Evolutionary conservation across 345 rosid species (phyloP), one percentile per base, ranked within the genome.

Genomic region (Odontarrhena argentea): DNA sequence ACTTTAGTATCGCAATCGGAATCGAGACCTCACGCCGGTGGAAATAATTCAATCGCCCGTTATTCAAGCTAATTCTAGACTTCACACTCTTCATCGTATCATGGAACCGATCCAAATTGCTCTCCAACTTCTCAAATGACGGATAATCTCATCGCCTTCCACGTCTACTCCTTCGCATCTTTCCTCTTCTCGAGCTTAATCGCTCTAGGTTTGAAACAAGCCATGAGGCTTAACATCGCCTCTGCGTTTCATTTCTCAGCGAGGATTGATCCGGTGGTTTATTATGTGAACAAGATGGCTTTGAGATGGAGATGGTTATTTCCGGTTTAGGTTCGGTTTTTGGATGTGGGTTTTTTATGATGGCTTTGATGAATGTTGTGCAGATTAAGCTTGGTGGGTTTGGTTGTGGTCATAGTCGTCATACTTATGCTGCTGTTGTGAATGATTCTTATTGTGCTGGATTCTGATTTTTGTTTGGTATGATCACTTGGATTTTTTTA

Each of bases 21-120:
- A 47, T 79, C 91, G 76, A 87, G 77, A 67, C 88, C 86, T 0
- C 93, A 94, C 15, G 93, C 96, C 14, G 77, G 81, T 3, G 99
- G 99, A 3, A 97, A 94, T 69, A 91, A 81, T 73, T 94, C 99
- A 67, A 94, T 94, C 63, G 97, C 97, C 7, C 22, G 97, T 91
- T 15, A 93, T 94, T 24, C 99, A 94, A 63, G 99, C 97, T 0
- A 94, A 94, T 73, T 79, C 88, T 1, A 72, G 79, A 18, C 22
- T 18, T 18, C 1, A 18, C 22, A 18, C 22, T 18, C 22, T 18
- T 18, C 22, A 18, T 18, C 22, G 22, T 18, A 18, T 18, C 22
- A 18, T 18, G 22, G 22, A 18, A 18, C 46, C n/a, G 71, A 81
- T 18, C 73, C 78, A 24, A 25, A 64, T 9, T 91, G 91, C 81